Evolutionary conservation across 2,329 filamentous ascomycete genomes (phyloP), one percentile per base, ranked within the genome.

Genomic region (Mycosphaerelloides madeirae): DNA sequence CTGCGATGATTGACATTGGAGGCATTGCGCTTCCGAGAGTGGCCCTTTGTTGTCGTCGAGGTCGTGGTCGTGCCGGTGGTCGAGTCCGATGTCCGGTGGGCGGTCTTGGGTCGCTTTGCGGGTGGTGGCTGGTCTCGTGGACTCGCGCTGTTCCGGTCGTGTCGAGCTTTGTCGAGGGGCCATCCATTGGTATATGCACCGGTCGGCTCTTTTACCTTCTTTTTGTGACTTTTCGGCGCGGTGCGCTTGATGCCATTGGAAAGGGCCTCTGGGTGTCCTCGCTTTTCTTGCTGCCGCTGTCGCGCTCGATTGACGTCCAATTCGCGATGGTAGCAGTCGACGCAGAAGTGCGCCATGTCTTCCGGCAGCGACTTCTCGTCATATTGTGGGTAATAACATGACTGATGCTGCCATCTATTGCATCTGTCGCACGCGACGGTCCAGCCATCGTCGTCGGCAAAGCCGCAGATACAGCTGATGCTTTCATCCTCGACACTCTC

Each of bases 401-500:
- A 84, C 60, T 95, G 95, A 69, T 98, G 93, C 70, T 98, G 93
- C 93, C 93, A 98, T 38, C 89, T 93, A 65, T 95, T 87, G 75
- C 93, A 98, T 47, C 77, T 80, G 65, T 97, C 93, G 76, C 93
- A 98, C 68, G 90, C 88, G 51, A 98, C 94, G 48, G 93, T 98
- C 68, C 87, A 91, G 69, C 93, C 93, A 74, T 98, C 93, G 75
- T 98, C 93, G 73, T 95, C 89, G 66, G 81, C 74, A 68, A 85
- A 96, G 66, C 83, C 83, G 72, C 93, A 98, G 59, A 97, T 95
- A 78, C 93, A 98, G 76, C 94, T 95, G 73, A 97, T 96, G 68
- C 94, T 95, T 14, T 85, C 85, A 68, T 91, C 85, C 52, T 83
- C 81, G 31, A 49, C 46, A 39, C 18, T 39, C 6, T 43, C 51